Evolutionary conservation across 257 asterid genomes (phyloP).

Genomic region (Penstemon barbatus): DNA sequence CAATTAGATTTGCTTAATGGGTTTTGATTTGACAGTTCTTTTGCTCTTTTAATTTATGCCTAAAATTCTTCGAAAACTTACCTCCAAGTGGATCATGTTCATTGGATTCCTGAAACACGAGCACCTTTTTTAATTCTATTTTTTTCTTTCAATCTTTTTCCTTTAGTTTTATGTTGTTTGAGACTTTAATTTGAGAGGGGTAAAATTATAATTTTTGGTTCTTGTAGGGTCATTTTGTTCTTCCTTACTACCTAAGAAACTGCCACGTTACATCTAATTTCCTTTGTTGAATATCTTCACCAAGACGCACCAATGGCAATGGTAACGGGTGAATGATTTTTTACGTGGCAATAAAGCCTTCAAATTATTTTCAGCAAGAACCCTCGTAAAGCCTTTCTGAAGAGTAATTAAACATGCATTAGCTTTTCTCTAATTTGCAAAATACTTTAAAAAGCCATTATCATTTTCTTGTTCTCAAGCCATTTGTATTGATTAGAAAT

Average conservation of each 20-base stretch:
- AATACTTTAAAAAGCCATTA: too few species aligned
- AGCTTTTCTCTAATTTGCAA: too few species aligned
- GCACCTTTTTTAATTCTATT: neutral
- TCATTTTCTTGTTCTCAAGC: too few species aligned
- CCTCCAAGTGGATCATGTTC: conserved; percentile 18
- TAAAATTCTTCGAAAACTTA: neutral
- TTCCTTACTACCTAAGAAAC: conserved; percentile 66
- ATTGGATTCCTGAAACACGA: conserved; percentile 19
- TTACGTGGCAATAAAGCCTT: neutral
- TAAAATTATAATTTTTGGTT: neutral
- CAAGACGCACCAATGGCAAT: conserved; percentile 26
- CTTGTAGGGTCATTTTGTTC: conserved; percentile 23
- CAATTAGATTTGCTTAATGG: neutral
- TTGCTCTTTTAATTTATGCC: neutral
- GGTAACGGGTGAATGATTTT: neutral
- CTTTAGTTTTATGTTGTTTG: neutral
- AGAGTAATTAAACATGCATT: too few species aligned
- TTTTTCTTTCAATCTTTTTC: neutral
- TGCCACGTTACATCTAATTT: conserved; percentile 33
- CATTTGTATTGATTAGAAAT: too few species aligned
- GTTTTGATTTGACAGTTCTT: conserved; percentile 5
- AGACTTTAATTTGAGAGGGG: neutral
- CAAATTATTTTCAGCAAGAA: too few species aligned
- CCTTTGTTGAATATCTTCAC: conserved; percentile 11
- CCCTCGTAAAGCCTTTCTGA: too few species aligned